Percentiles rank a stretch among this genome's conserved stretches.
phyloP scores from a whole-genome alignment of 768 basidiomycete genomes.

The Russula ochroleuca region DNA sequence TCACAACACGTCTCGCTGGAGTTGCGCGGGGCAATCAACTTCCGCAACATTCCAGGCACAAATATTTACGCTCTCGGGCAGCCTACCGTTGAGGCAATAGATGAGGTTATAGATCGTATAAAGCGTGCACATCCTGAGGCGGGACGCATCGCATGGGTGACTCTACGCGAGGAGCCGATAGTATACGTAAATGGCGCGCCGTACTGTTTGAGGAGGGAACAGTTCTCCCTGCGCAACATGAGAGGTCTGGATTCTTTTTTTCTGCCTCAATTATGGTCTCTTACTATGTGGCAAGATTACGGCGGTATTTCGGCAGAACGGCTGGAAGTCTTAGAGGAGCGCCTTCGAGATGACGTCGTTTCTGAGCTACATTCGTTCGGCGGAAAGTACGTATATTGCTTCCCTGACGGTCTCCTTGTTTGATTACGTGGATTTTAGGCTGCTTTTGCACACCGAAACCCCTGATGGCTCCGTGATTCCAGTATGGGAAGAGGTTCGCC shows the following conservation, averaged over 20 bases:
- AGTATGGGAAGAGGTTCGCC: slow-evolving; percentile 86
- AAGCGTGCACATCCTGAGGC: slow-evolving; percentile 56
- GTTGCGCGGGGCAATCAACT: slow-evolving; percentile 92
- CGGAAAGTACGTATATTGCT: slow-evolving; percentile 53
- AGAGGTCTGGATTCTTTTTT: slow-evolving; percentile 51
- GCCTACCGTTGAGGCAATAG: slow-evolving; percentile 83
- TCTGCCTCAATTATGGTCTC: slow-evolving; percentile 2
- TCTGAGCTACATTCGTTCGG: slow-evolving; percentile 79
- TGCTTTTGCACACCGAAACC: slow-evolving; percentile 88
- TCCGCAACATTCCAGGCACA: slow-evolving; percentile 75
- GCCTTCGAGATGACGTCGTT: slow-evolving; percentile 83
- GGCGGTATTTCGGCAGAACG: slow-evolving; percentile 91
- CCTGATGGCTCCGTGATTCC: slow-evolving; percentile 85
- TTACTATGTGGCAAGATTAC: slow-evolving; percentile 55
- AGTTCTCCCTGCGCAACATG: slow-evolving; percentile 88
- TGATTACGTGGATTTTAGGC: slow-evolving; percentile 37
- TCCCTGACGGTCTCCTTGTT: not conserved
- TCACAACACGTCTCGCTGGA: slow-evolving; percentile 59
- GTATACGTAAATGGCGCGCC: slow-evolving; percentile 91
- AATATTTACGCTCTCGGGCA: slow-evolving; percentile 92
- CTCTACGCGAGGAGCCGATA: slow-evolving; percentile 87
- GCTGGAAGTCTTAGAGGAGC: slow-evolving; percentile 85
- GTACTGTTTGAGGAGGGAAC: slow-evolving; percentile 83
- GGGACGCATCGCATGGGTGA: slow-evolving; percentile 79
- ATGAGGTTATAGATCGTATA: slow-evolving; percentile 67